A percentile compares a stretch with the other conserved stretches of the same genome.
phyloP scores from a whole-genome alignment of 768 basidiomycete species.

The Boletus eberwhitei region DNA sequence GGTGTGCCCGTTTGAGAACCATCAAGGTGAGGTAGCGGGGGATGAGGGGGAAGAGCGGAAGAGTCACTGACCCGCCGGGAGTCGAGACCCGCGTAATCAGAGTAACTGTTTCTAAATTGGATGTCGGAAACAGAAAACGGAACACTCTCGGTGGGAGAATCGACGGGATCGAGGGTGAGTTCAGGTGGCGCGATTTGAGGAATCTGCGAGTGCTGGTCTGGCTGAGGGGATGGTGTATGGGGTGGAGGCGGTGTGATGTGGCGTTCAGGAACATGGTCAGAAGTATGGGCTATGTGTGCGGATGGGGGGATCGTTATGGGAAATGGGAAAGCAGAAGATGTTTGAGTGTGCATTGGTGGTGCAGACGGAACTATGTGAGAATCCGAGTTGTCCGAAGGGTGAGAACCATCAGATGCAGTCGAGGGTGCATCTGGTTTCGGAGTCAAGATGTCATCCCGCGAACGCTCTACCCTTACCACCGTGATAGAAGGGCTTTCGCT shows the following conservation, averaged over 20 bases:
- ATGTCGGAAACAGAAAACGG: conserved; percentile 55
- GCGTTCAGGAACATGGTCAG: conserved; percentile 15
- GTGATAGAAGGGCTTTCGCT: conserved; percentile 19
- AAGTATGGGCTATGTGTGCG: conserved; percentile 27
- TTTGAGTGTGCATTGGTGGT: conserved; percentile 22
- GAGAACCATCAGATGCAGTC: conserved; percentile 30
- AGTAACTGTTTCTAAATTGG: conserved; percentile 43
- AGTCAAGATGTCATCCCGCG: conserved; percentile 10
- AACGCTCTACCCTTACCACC: conserved; percentile 19
- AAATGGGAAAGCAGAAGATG: conserved; percentile 40
- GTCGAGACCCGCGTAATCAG: conserved; percentile 29
- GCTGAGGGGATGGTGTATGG: conserved; percentile 2
- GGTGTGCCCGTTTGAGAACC: conserved; percentile 19
- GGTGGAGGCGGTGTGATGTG: conserved; percentile 19
- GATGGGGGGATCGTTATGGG: conserved; percentile 46
- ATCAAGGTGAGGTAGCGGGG: conserved; percentile 34
- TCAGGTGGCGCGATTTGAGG: conserved; percentile 24
- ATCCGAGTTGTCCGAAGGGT: conserved; percentile 26
- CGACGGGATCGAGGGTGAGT: conserved; percentile 28
- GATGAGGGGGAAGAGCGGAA: conserved; percentile 42
- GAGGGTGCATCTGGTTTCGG: conserved; percentile 32
- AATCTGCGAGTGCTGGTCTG: conserved; percentile 29
- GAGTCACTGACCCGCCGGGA: conserved; percentile 33
- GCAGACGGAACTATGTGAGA: conserved; percentile 15
- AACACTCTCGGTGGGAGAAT: conserved; percentile 56